Evolutionary conservation across 805 yeast genomes (phyloP), one percentile per base, ranked within the genome.

Genomic region (Ogataea zsoltii): DNA sequence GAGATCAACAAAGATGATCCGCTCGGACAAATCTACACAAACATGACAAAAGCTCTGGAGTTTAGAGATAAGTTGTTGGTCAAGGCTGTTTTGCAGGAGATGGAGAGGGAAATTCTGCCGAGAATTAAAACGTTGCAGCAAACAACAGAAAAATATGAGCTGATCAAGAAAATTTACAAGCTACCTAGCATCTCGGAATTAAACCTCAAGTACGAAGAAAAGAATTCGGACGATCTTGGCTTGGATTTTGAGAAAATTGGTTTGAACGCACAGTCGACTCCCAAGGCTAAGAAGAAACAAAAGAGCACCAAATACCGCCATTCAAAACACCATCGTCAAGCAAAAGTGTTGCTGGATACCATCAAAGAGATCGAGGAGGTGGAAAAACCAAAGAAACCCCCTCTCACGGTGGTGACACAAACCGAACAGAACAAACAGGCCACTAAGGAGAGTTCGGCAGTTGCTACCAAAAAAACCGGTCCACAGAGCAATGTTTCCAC

Each of bases 161-260:
- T 52, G 4, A 33, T 57, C 19, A 62, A 59, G 41, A 37, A 26
- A 15, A 31, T 60, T 3, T 58, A 60, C 33, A 61, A 54, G 36
- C 50, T 62, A 19, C 66, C 65, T 7, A 61, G 65, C 42, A 49
- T 61, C 5, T 53, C 61, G 0, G 55, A 57, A 25, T 38, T 62
- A 26, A 50, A 50, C 18, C 47, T 43, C 16, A 50, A 51, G 18
- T 32, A 47, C 14, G 32, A 25, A 12, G 41, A 29, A 23, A 29
- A 25, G 21, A 9, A 7, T 5, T 23, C 12, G 13, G 7, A 30
- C 4, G 33, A 33, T 4, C 15, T 31, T 10, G 44, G 34, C 13
- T n/a, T 16, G 34, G 28, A 25, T 23, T 26, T 41, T 18, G 21
- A 33, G 7, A 33, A 19, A 9, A 13, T 41, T 23, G 34, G 21